These are phyloP conservation scores for Firmiana major DNA, from an alignment of 345 rosid genomes.

Conservation along the genomic window DNA sequence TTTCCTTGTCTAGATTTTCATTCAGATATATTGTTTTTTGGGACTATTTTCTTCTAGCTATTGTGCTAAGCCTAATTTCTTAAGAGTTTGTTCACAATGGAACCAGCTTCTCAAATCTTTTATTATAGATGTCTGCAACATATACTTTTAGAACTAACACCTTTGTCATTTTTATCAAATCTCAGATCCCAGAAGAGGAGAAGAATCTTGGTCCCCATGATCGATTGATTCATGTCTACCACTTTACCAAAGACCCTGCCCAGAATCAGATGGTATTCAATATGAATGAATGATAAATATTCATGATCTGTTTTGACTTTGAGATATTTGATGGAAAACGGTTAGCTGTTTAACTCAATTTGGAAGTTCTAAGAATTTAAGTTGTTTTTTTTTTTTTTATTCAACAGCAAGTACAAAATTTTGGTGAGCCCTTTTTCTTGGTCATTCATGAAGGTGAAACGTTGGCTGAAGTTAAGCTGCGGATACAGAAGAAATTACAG, in stretches of 20 bases:
- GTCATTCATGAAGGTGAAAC: constrained; percentile 89
- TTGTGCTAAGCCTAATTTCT: not conserved
- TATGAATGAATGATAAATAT: not conserved
- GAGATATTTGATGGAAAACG: not conserved
- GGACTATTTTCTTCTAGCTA: not conserved
- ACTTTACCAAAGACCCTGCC: constrained; percentile 69
- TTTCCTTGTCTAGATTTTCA: not conserved
- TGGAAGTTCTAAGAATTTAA: not conserved
- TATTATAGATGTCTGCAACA: not conserved
- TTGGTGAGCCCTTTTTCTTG: constrained; percentile 96
- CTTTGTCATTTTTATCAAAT: constrained; percentile 2
- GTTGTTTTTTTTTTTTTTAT: constrained; percentile 6
- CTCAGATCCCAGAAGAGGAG: constrained; percentile 86
- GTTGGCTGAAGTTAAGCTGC: constrained; percentile 63
- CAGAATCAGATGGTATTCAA: constrained; percentile 65
- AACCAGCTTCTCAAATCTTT: not conserved
- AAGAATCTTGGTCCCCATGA: constrained; percentile 75
- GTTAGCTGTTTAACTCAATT: not conserved
- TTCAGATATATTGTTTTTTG: not conserved
- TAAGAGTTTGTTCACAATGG: not conserved
- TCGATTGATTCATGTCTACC: constrained; percentile 89
- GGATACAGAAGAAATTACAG: constrained; percentile 76
- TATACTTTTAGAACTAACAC: not conserved
- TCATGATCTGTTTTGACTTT: not conserved
- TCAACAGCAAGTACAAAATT: constrained; percentile 79